Percentiles rank a stretch among this genome's conserved stretches.
Conservation (phyloP, 179 eudicot genomes). For the Nepenthes alata region DNA sequence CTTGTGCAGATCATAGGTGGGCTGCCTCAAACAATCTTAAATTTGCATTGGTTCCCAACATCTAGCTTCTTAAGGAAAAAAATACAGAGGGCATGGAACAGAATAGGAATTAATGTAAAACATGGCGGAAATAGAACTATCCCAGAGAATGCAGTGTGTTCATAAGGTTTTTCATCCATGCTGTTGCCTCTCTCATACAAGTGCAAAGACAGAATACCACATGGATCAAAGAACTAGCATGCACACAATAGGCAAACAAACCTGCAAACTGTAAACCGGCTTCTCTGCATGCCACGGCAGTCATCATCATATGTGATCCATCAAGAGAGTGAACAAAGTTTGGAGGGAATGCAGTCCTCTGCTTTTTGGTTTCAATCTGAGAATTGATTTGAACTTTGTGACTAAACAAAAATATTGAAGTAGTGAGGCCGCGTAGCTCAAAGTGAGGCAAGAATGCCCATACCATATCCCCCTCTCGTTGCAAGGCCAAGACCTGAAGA, state of each 20-base stretch:
- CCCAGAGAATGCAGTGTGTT: no score
- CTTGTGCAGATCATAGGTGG: no score
- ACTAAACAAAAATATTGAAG: not conserved
- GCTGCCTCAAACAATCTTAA: no score
- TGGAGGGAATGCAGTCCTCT: slow-evolving; percentile 87
- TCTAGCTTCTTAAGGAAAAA: no score
- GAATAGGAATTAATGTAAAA: no score
- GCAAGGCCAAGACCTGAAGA: slow-evolving; percentile 71
- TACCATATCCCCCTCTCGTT: slow-evolving; percentile 59
- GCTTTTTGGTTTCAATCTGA: slow-evolving; percentile 63
- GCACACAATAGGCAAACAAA: slow-evolving; percentile 8
- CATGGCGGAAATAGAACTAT: no score
- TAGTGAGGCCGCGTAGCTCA: not conserved
- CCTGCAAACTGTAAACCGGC: slow-evolving; percentile 92
- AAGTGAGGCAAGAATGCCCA: slow-evolving; percentile 7
- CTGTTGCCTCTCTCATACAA: no score
- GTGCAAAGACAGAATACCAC: no score
- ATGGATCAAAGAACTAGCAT: not conserved
- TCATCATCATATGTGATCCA: slow-evolving; percentile 97
- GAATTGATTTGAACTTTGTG: slow-evolving; percentile 7
- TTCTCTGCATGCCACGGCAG: slow-evolving; percentile 80
- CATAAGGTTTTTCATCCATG: no score
- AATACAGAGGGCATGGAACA: no score
- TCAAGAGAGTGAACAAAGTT: slow-evolving; percentile 88
- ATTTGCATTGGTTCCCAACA: no score